These are phyloP conservation scores for Aureobasidium sp. DNA, from an alignment of 2,329 filamentous ascomycete genomes.

Conservation along the genomic window DNA sequence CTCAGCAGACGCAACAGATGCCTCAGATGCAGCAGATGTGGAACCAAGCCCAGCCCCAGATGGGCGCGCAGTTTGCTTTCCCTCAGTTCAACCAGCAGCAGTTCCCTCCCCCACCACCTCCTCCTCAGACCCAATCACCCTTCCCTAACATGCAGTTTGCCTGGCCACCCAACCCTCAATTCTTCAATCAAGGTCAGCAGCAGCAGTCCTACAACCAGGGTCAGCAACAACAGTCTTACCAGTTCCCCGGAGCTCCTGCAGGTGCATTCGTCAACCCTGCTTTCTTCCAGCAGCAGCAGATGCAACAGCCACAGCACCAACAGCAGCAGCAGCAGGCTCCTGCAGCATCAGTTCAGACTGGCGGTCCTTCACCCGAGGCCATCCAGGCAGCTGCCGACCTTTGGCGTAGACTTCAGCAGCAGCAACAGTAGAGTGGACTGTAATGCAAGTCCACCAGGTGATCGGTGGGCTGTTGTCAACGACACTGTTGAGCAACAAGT, in stretches of 20 bases:
- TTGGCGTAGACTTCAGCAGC: conserved; percentile 6
- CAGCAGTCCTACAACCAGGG: conserved; percentile 9
- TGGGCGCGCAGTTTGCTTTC: conserved; percentile 4
- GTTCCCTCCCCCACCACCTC: conserved; percentile 11
- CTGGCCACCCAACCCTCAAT: conserved; percentile 11
- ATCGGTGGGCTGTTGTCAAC: background rate
- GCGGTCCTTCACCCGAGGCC: background rate
- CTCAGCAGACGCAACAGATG: conserved; percentile 10
- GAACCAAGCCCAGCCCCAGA: background rate
- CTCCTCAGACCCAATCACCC: background rate
- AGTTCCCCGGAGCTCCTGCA: conserved; percentile 4
- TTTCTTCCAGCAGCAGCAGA: conserved; percentile 19
- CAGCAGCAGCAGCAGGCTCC: conserved; percentile 18
- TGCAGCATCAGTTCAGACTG: background rate
- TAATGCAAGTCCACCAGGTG: background rate
- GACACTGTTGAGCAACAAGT: background rate
- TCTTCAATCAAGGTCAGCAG: conserved; percentile 8
- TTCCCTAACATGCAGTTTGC: conserved; percentile 4
- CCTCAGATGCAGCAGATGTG: conserved; percentile 8
- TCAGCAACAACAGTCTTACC: conserved; percentile 4
- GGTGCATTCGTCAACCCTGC: conserved; percentile 26
- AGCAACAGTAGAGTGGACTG: conserved; percentile 2
- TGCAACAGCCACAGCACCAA: conserved; percentile 13
- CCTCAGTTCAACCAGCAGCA: conserved; percentile 16
- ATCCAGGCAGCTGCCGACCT: conserved; percentile 8